These are phyloP conservation scores for Yarrowia divulgata DNA, from an alignment of 805 yeast genomes.

Conservation along the genomic window DNA sequence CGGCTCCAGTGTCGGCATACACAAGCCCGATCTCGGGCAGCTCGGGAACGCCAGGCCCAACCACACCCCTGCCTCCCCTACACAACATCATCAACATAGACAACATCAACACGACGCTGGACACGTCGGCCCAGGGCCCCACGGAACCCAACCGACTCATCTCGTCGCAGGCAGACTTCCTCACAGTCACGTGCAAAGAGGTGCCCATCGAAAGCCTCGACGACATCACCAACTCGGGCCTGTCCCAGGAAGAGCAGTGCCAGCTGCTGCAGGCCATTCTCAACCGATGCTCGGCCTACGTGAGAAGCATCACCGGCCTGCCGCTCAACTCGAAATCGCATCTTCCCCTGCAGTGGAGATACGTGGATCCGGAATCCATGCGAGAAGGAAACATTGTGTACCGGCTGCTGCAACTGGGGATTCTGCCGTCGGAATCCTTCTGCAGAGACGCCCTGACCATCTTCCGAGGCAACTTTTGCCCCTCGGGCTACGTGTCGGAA, in stretches of 20 bases:
- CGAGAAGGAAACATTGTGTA: constrained; percentile 24
- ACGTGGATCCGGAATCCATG: constrained; percentile 3
- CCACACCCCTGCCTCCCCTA: neutral
- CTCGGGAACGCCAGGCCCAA: neutral
- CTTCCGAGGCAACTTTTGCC: constrained; percentile 22
- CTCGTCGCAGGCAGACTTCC: constrained; percentile 17
- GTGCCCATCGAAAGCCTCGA: constrained; percentile 19
- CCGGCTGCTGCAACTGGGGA: constrained; percentile 7
- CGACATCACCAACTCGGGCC: constrained; percentile 22
- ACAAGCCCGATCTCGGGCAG: neutral
- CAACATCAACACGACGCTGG: constrained; percentile 8
- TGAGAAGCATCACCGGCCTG: constrained; percentile 24
- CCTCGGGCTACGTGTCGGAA: constrained; percentile 19
- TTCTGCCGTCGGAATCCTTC: constrained; percentile 10
- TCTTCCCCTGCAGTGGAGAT: constrained; percentile 27
- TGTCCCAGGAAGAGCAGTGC: constrained; percentile 29
- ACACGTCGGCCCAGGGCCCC: neutral
- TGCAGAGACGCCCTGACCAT: constrained; percentile 21
- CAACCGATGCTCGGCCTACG: constrained; percentile 14
- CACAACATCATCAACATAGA: constrained; percentile 17
- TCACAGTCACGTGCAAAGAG: constrained; percentile 32
- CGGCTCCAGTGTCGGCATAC: neutral
- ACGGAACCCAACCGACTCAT: constrained; percentile 7
- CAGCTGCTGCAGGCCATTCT: constrained; percentile 21
- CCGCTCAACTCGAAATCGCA: constrained; percentile 23